Percentiles rank a stretch among this genome's conserved stretches.
Evolutionary conservation across 2,329 filamentous ascomycete genomes (phyloP).

Genomic region (Hymenoscyphus occultus): DNA sequence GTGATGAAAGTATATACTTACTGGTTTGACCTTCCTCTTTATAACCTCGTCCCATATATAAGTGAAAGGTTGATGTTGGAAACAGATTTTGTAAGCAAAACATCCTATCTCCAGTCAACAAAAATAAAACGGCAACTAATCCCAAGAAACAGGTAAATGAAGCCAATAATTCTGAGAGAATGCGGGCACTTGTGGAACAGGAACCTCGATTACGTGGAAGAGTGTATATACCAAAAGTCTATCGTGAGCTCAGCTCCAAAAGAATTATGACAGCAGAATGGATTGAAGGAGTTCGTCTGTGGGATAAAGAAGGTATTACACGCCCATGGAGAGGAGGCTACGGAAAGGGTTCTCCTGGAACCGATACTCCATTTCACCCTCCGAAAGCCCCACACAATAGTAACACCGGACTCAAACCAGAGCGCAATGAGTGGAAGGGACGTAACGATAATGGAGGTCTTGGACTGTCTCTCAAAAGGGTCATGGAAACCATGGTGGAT

Average conservation of each 20-base stretch:
- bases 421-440: constrained; percentile 76
- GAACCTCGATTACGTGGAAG: constrained; percentile 74
- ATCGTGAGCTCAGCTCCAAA: constrained; percentile 75
- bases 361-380: constrained; percentile 54
- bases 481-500: constrained; percentile 96
- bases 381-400: constrained; percentile 44
- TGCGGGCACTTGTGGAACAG: constrained; percentile 70
- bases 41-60: constrained; percentile 87
- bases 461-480: constrained; percentile 75
- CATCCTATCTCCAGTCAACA: neutral
- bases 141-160: constrained; percentile 55
- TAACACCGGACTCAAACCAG: constrained; percentile 69
- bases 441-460: constrained; percentile 71
- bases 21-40: constrained; percentile 91
- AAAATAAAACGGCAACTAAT: neutral
- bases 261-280: constrained; percentile 93
- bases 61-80: constrained; percentile 88
- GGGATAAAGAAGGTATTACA: constrained; percentile 83
- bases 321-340: constrained; percentile 75
- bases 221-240: constrained; percentile 86
- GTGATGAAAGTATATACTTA: constrained; percentile 79
- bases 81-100: constrained; percentile 70
- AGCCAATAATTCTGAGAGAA: constrained; percentile 80
- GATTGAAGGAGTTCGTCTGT: constrained; percentile 91
- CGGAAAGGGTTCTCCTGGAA: constrained; percentile 74